A percentile compares a stretch with the other conserved stretches of the same genome.
Conservation (phyloP, 1,139 yeast genomes). For the Suhomyces anneliseae region DNA sequence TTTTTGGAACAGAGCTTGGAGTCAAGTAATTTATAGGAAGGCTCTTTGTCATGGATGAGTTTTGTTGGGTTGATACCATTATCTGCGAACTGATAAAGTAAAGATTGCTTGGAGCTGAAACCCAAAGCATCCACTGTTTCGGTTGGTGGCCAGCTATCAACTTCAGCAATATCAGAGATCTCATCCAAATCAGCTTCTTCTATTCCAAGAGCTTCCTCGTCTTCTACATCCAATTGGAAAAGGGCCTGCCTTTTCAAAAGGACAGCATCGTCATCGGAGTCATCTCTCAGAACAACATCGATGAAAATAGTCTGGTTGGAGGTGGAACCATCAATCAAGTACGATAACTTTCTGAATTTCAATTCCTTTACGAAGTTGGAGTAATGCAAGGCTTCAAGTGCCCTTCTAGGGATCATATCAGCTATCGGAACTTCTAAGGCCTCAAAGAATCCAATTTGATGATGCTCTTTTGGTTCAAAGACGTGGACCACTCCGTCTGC, state of each 20-base stretch:
- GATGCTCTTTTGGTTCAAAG: slow-evolving; percentile 28
- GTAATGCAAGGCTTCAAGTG: slow-evolving; percentile 69
- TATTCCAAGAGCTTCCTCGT: not conserved
- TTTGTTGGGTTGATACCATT: slow-evolving; percentile 39
- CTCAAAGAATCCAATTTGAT: slow-evolving; percentile 27
- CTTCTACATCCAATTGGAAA: not conserved
- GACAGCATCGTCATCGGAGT: slow-evolving; percentile 27
- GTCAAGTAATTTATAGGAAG: slow-evolving; percentile 20
- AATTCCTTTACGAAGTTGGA: slow-evolving; percentile 70
- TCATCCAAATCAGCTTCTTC: not conserved
- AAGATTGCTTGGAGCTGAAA: slow-evolving; percentile 34
- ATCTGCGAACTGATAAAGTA: slow-evolving; percentile 71
- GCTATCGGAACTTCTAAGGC: slow-evolving; percentile 28
- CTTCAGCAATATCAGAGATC: not conserved
- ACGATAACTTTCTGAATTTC: slow-evolving; percentile 56
- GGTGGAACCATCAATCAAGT: slow-evolving; percentile 55
- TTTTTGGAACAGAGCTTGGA: slow-evolving; percentile 38
- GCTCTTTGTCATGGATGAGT: slow-evolving; percentile 1
- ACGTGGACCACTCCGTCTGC: slow-evolving; percentile 66
- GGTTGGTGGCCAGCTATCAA: slow-evolving; percentile 11
- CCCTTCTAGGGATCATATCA: slow-evolving; percentile 67
- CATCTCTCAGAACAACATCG: slow-evolving; percentile 42
- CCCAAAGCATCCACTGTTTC: not conserved
- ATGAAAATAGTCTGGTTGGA: slow-evolving; percentile 62
- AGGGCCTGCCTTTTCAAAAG: not conserved